Evolutionary conservation across 371 early-diverging fungal species (phyloP).

Genomic region (Cokeromyces recurvatus): DNA sequence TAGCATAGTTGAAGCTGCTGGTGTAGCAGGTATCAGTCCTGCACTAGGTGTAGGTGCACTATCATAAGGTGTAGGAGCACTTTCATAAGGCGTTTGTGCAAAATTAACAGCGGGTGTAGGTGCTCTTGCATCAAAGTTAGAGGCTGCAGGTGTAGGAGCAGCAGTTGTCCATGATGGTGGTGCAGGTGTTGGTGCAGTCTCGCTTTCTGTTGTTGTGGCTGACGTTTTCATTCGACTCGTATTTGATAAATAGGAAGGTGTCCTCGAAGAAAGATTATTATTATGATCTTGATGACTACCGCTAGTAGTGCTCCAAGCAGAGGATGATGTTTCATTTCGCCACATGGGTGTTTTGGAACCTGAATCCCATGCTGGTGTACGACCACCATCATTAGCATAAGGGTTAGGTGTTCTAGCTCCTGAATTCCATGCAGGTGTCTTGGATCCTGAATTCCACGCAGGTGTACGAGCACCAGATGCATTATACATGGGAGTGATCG

Average conservation of each 20-base stretch:
- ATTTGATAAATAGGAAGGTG: conserved; percentile 34
- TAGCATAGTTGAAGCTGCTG: conserved; percentile 51
- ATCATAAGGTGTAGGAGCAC: conserved; percentile 30
- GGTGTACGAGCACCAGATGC: conserved; percentile 66
- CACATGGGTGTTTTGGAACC: conserved; percentile 60
- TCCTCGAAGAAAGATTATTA: conserved; percentile 20
- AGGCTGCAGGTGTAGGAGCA: conserved; percentile 38
- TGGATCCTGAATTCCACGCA: conserved; percentile 67
- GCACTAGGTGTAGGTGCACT: conserved; percentile 44
- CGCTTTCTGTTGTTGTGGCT: conserved; percentile 22
- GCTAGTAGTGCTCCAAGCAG: conserved; percentile 53
- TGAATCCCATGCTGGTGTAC: conserved; percentile 71
- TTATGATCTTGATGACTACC: conserved; percentile 1
- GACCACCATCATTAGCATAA: conserved; percentile 55
- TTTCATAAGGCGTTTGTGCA: conserved; percentile 31
- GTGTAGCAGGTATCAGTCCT: conserved; percentile 46
- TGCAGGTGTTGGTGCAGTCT: conserved; percentile 41
- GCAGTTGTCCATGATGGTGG: conserved; percentile 29
- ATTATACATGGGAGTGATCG: conserved; percentile 57
- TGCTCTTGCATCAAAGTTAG: conserved; percentile 28
- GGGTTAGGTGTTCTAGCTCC: conserved; percentile 69
- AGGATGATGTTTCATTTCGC: too few relatives aligned
- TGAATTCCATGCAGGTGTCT: conserved; percentile 62
- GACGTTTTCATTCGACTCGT: conserved; percentile 17
- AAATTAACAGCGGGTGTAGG: conserved; percentile 46